Percentiles rank a stretch among this genome's conserved stretches.
These are phyloP conservation scores for Phyllosticta citribraziliensis DNA, from an alignment of 2,329 filamentous ascomycete species.

Conservation along the genomic window DNA sequence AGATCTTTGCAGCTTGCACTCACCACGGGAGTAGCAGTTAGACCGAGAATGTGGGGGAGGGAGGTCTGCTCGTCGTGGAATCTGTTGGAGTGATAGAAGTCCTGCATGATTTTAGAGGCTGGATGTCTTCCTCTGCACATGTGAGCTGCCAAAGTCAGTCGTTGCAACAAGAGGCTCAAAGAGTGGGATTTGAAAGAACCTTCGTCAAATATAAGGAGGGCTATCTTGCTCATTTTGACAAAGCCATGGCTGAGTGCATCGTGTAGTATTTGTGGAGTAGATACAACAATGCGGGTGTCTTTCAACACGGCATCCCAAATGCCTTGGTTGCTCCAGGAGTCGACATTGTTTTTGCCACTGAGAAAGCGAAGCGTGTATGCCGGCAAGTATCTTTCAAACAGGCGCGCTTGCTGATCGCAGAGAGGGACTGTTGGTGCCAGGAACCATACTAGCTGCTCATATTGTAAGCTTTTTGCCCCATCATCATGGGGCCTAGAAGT, in stretches of 20 bases:
- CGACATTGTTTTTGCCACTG: slow-evolving; percentile 57
- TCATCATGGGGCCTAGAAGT: background rate
- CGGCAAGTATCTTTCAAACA: slow-evolving; percentile 27
- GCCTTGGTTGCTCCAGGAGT: slow-evolving; percentile 59
- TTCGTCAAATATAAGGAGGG: slow-evolving; percentile 75
- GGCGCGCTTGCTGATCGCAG: slow-evolving; percentile 34
- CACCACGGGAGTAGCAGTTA: slow-evolving; percentile 72
- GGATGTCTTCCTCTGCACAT: slow-evolving; percentile 58
- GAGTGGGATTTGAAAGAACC: slow-evolving; percentile 36
- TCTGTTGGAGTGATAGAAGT: slow-evolving; percentile 54
- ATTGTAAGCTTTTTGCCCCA: background rate
- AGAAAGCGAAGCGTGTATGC: slow-evolving; percentile 52
- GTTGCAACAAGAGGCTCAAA: background rate
- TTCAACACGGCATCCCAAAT: slow-evolving; percentile 59
- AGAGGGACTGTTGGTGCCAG: slow-evolving; percentile 36
- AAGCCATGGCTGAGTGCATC: slow-evolving; percentile 71
- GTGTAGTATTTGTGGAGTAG: slow-evolving; percentile 63
- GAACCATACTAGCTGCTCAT: slow-evolving; percentile 35
- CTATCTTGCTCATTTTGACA: slow-evolving; percentile 51
- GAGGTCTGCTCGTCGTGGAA: slow-evolving; percentile 16
- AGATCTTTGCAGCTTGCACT: slow-evolving; percentile 47
- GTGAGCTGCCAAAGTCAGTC: slow-evolving; percentile 48
- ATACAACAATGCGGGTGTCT: slow-evolving; percentile 62
- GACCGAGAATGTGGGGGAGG: slow-evolving; percentile 61
- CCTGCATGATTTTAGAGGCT: slow-evolving; percentile 60